Conservation (phyloP, 208 protist genomes). For the Crithidia acanthocephali region DNA sequence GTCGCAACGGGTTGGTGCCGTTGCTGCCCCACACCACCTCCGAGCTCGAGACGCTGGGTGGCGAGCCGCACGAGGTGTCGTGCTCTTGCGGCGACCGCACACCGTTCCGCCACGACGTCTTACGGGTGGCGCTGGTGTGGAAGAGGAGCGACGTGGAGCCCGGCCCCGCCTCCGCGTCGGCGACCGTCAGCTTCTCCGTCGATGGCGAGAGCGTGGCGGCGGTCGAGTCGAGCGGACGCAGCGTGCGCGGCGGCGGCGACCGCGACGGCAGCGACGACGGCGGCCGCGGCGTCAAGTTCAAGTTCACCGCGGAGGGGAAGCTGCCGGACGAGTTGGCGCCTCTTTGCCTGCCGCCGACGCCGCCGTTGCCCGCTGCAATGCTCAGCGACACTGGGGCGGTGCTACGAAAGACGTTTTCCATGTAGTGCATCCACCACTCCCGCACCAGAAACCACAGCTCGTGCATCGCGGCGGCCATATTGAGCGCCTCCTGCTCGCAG, state of each 20-base stretch:
- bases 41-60: slow-evolving; percentile 2
- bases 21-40: not conserved
- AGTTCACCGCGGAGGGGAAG: too few relatives aligned
- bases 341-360: not conserved
- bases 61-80: not conserved
- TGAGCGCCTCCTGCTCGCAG: slow-evolving; percentile 21
- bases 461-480: slow-evolving; percentile 10
- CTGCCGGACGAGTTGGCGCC: not conserved
- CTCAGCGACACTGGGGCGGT: not conserved
- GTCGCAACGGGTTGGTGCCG: not conserved
- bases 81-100: not conserved
- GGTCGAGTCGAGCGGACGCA: not conserved
- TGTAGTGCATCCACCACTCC: slow-evolving; percentile 11
- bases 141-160: not conserved
- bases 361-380: not conserved
- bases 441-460: slow-evolving; percentile 12
- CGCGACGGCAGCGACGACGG: not conserved
- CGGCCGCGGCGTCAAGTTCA: not conserved
- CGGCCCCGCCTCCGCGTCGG: not conserved
- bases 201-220: not conserved
- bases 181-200: not conserved
- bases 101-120: not conserved
- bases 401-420: not conserved
- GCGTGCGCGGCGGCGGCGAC: not conserved
- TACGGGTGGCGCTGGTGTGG: not conserved